These are phyloP conservation scores for Rhododendron ferrugineum DNA, from an alignment of 148 eudicot genomes.

Conservation along the genomic window DNA sequence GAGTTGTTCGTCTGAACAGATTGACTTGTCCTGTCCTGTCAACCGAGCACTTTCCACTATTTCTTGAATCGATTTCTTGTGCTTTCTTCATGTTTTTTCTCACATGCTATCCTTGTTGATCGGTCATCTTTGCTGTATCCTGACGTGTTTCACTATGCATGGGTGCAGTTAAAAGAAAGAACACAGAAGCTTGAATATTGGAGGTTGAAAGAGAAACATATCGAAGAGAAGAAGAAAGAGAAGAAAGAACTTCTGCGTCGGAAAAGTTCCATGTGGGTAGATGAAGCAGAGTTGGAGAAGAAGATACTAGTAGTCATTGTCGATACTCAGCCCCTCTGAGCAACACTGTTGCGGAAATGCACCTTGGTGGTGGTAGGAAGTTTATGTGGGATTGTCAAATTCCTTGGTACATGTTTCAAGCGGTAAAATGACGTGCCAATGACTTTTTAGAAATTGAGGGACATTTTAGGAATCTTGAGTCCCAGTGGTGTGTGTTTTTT, in stretches of 20 bases:
- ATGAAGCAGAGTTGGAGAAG: slow-evolving; percentile 43
- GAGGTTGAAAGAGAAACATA: slow-evolving; percentile 42
- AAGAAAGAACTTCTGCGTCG: slow-evolving; percentile 48
- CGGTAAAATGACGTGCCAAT: background rate
- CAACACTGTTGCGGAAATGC: background rate
- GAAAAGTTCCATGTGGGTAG: slow-evolving; percentile 74
- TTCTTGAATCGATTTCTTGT: background rate
- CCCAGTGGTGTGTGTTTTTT: background rate
- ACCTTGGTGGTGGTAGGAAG: background rate
- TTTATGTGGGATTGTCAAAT: background rate
- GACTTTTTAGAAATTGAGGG: background rate
- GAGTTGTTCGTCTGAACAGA: background rate
- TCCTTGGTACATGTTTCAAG: background rate
- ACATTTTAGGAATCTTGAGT: background rate
- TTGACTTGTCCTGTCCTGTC: background rate
- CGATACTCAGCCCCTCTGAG: slow-evolving; percentile 20
- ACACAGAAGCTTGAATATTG: slow-evolving; percentile 74
- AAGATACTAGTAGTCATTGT: slow-evolving; percentile 17
- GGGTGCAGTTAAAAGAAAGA: slow-evolving; percentile 72
- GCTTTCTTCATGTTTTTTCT: background rate
- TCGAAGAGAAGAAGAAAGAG: slow-evolving; percentile 43
- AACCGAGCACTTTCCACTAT: background rate
- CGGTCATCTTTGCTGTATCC: background rate
- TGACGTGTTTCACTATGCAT: background rate
- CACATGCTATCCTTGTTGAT: background rate